Base-by-base conservation (phyloP, 129 eudicot species). In the Arctium minus region DNA sequence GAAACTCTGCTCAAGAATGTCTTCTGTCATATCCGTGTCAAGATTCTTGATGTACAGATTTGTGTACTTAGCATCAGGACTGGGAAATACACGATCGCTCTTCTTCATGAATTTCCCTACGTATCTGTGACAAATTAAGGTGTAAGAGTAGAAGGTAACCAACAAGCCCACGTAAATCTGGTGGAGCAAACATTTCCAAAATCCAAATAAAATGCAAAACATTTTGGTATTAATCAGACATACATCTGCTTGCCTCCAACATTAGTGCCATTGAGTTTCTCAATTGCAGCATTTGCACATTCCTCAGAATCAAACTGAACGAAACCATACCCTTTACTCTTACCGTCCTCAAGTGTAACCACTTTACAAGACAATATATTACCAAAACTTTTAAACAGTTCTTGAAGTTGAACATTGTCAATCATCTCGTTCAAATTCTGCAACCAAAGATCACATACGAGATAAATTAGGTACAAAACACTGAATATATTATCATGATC, bases 291-390 rank as follows among this genome's bases (percentile, higher is more conserved):
- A 81, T 75, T 88, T 79, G 99, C 94, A 39, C 91, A 90, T 73
- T 86, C 92, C 79, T 91, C 98, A 4, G 90, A 74, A 67, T 86
- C 97, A 86, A 93, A 96, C 83, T 96, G 99, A 48, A 96, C 91
- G 83, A 93, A 96, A 12, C 99, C 99, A 77, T 90, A 90, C 69
- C 97, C 99, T 86, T 86, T 96, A 82, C 97, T 93, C 89, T 86
- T 91, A 15, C 92, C 90, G 64, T 93, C 93, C 81, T 90, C 97
- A 82, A 81, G 77, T 39, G 89, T 88, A 39, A 72, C 94, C 73
- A 95, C 97, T 90, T 96, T 96, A 76, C 94, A 90, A 33, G 99
- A 96, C 84, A 92, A 80, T 18, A 96, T 85, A 60, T 86, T 86
- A 48, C 99, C 99, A 89, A 88, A 93, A 46, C 75, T 74, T 82